These are phyloP conservation scores for Chrysanthemum makinoi DNA, from an alignment of 129 eudicot species.

Conservation along the genomic window DNA sequence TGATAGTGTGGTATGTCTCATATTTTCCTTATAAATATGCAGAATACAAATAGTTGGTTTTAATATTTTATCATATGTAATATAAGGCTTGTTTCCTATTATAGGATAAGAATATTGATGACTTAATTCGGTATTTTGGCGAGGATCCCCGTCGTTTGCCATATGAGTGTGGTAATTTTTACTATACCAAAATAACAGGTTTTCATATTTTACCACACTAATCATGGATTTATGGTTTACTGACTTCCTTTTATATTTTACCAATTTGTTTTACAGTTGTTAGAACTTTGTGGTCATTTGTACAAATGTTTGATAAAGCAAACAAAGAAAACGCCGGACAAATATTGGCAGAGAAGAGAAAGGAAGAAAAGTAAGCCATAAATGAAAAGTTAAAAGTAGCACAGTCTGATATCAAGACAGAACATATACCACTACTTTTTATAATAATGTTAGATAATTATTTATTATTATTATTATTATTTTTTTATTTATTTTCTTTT, in stretches of 20 bases:
- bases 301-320: constrained; percentile 72
- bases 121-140: constrained; percentile 81
- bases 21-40: not conserved
- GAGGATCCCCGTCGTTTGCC: constrained; percentile 91
- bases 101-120: constrained; percentile 87
- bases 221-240: not conserved
- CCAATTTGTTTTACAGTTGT: constrained; percentile 42
- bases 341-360: constrained; percentile 65
- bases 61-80: not conserved
- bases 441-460: no score
- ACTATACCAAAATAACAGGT: not conserved
- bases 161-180: constrained; percentile 78
- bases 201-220: not conserved
- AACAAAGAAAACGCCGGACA: constrained; percentile 81
- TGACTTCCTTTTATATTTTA: not conserved
- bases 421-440: no score
- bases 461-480: no score
- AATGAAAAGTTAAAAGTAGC: constrained; percentile 33
- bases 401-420: no score
- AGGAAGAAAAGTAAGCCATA: constrained; percentile 61
- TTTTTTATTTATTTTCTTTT: no score
- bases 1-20: constrained; percentile 64
- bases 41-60: not conserved
- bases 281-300: constrained; percentile 64
- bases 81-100: not conserved